Conservation (phyloP, 164 flowering plant genomes). For the Liriodendron chinense region DNA sequence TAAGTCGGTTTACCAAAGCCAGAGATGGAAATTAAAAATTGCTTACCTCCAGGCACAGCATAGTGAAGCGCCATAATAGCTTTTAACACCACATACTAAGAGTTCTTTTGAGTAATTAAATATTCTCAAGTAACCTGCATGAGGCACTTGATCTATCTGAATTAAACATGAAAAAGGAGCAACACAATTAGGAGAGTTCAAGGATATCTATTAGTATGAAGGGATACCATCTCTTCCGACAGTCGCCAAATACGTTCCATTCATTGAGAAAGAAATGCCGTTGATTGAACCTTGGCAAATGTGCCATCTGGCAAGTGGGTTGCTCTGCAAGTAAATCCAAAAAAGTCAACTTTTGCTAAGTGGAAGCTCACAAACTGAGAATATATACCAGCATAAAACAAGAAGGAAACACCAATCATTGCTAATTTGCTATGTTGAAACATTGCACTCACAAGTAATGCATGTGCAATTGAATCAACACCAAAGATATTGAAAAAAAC, state of each 20-base stretch:
- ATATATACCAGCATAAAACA: background rate
- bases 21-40: no score
- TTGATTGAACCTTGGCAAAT: constrained; percentile 91
- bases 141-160: background rate
- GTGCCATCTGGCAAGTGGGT: constrained; percentile 97
- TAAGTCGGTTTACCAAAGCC: no score
- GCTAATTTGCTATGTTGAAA: no score
- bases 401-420: no score
- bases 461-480: no score
- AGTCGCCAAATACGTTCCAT: constrained; percentile 79
- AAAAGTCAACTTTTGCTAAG: background rate
- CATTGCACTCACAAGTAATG: no score
- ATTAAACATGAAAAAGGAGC: background rate
- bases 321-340: constrained; percentile 52
- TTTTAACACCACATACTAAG: constrained; percentile 86
- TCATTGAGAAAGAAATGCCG: constrained; percentile 77
- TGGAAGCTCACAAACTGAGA: background rate
- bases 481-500: no score
- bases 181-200: background rate
- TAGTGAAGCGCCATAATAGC: constrained; percentile 90
- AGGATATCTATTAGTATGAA: background rate
- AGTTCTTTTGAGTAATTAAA: constrained; percentile 89
- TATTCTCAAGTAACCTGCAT: constrained; percentile 86
- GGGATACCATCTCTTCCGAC: constrained; percentile 99
- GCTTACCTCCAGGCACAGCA: constrained; percentile 99